phyloP scores from a whole-genome alignment of 495 filamentous ascomycete genomes.

The Lasiosphaeria ovina region DNA sequence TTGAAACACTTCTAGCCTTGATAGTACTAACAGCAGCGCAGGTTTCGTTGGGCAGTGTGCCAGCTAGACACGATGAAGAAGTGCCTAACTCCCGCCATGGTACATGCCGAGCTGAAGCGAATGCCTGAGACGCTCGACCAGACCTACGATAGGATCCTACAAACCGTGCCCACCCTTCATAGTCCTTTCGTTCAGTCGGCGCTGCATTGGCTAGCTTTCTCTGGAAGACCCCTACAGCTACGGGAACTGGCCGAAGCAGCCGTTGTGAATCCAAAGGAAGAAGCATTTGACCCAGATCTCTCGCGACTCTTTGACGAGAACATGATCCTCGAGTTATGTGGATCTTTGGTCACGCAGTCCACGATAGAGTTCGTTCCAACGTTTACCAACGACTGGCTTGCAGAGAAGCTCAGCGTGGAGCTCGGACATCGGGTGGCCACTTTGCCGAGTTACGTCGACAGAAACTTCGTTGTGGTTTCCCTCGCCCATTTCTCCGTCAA shows the following conservation, averaged over 20 bases:
- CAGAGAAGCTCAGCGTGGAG: not conserved
- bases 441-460: not conserved
- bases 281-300: not conserved
- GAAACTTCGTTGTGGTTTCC: not conserved
- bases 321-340: not conserved
- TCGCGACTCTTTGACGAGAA: not conserved
- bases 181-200: not conserved
- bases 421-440: not conserved
- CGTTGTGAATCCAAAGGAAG: not conserved
- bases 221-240: not conserved
- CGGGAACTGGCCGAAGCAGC: not conserved
- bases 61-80: not conserved
- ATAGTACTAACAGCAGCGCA: not conserved
- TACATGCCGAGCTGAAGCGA: not conserved
- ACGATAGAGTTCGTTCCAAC: not conserved
- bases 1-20: not conserved
- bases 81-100: not conserved
- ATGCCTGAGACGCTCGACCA: not conserved
- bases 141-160: not conserved
- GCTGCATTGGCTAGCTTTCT: not conserved
- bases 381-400: not conserved
- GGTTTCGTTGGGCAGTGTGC: constrained; percentile 2
- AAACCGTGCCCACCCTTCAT: not conserved
- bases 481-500: not conserved
- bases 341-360: not conserved